These are phyloP conservation scores for Raffaelea arxii DNA, from an alignment of 2,329 filamentous ascomycete species.

Conservation along the genomic window DNA sequence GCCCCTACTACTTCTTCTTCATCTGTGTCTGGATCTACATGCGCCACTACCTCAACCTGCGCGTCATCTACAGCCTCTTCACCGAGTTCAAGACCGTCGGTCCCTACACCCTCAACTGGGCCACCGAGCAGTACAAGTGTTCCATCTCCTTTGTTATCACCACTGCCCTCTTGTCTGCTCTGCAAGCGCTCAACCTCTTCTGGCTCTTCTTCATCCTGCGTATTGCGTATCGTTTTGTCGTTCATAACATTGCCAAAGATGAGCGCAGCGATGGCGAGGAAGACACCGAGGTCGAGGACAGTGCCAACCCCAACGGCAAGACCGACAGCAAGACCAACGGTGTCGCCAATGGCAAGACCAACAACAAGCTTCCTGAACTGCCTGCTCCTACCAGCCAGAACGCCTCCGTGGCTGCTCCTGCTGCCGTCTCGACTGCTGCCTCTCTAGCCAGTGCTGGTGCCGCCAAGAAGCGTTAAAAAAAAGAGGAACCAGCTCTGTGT, in stretches of 20 bases:
- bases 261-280: constrained; percentile 63
- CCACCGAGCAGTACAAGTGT: constrained; percentile 68
- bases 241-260: constrained; percentile 52
- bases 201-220: constrained; percentile 72
- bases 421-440: too few species aligned
- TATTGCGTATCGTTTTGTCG: constrained; percentile 62
- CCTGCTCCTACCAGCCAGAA: not conserved
- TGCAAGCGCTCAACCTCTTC: constrained; percentile 71
- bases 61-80: constrained; percentile 65
- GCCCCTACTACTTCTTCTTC: constrained; percentile 76
- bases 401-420: not conserved
- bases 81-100: constrained; percentile 67
- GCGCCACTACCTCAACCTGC: constrained; percentile 75
- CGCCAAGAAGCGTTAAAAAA: too few species aligned
- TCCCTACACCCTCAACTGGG: constrained; percentile 69
- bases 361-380: constrained; percentile 7
- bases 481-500: not conserved
- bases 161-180: constrained; percentile 48
- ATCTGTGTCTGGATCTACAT: constrained; percentile 80
- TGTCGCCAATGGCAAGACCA: constrained; percentile 14
- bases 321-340: constrained; percentile 17
- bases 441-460: too few species aligned
- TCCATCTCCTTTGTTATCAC: constrained; percentile 59
- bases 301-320: constrained; percentile 5
- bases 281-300: constrained; percentile 43